Evolutionary conservation across 352 stramenopile species (phyloP).

Genomic region (Phytophthora crassamura): DNA sequence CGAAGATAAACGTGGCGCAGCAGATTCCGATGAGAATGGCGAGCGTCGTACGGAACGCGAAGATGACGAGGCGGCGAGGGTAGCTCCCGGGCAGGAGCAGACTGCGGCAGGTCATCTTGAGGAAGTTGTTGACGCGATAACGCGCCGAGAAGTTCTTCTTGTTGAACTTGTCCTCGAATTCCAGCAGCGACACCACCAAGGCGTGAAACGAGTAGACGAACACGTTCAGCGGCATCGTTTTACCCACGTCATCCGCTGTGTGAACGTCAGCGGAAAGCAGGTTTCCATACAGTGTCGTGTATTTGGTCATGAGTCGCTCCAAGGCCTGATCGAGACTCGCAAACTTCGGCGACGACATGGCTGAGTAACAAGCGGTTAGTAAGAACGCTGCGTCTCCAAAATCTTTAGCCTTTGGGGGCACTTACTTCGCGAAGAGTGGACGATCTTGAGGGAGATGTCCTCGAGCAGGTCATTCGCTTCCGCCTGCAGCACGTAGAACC

Average conservation of each 20-base stretch:
- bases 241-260: slow-evolving; percentile 56
- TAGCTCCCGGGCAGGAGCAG: slow-evolving; percentile 56
- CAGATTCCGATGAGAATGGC: slow-evolving; percentile 66
- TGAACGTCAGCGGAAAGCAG: slow-evolving; percentile 50
- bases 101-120: slow-evolving; percentile 50
- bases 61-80: slow-evolving; percentile 51
- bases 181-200: slow-evolving; percentile 63
- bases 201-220: slow-evolving; percentile 86
- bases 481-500: slow-evolving; percentile 72
- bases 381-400: no score
- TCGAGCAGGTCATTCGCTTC: slow-evolving; percentile 73
- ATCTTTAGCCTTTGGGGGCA: no score
- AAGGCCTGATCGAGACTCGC: slow-evolving; percentile 58
- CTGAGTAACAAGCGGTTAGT: slow-evolving; percentile 6
- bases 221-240: slow-evolving; percentile 78
- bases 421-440: slow-evolving; percentile 37
- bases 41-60: slow-evolving; percentile 69
- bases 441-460: slow-evolving; percentile 60
- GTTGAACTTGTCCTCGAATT: slow-evolving; percentile 78
- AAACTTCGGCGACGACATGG: slow-evolving; percentile 59
- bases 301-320: slow-evolving; percentile 62
- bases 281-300: slow-evolving; percentile 61
- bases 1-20: slow-evolving; percentile 77
- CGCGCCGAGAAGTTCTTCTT: slow-evolving; percentile 67
- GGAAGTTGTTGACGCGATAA: slow-evolving; percentile 64